Evolutionary conservation across 108 stramenopile species (phyloP).

Genomic region (Nitzschia palea): DNA sequence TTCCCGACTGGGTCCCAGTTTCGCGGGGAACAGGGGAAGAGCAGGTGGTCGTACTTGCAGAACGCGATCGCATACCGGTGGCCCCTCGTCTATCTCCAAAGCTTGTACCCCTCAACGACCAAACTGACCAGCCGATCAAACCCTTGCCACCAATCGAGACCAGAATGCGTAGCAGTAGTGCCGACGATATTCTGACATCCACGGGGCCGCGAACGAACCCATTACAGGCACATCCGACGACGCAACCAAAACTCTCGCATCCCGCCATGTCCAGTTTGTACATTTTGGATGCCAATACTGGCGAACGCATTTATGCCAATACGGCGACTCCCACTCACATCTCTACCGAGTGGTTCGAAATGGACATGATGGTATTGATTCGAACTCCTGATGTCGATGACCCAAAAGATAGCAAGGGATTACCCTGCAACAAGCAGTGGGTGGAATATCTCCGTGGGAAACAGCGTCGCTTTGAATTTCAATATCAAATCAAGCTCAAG

Average conservation of each 20-base stretch:
- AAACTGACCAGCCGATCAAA: not conserved
- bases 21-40: slow-evolving; percentile 3
- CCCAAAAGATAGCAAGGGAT: slow-evolving; percentile 19
- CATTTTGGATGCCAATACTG: slow-evolving; percentile 41
- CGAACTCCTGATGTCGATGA: slow-evolving; percentile 83
- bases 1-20: not conserved
- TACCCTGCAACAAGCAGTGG: slow-evolving; percentile 36
- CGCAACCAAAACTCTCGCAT: slow-evolving; percentile 7
- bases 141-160: not conserved
- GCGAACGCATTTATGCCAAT: slow-evolving; percentile 53
- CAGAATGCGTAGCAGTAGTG: not conserved
- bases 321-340: slow-evolving; percentile 20
- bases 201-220: not conserved
- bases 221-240: not conserved
- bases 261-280: slow-evolving; percentile 32
- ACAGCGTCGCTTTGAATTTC: slow-evolving; percentile 91
- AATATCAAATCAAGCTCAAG: slow-evolving; percentile 87
- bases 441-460: slow-evolving; percentile 62
- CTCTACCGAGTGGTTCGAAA: slow-evolving; percentile 76
- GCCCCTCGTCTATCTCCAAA: not conserved
- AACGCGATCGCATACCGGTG: not conserved
- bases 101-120: not conserved
- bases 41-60: not conserved
- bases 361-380: slow-evolving; percentile 82
- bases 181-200: not conserved